Evolutionary conservation across 345 rosid species (phyloP).

Genomic region (Erysimum cheiranthoides): DNA sequence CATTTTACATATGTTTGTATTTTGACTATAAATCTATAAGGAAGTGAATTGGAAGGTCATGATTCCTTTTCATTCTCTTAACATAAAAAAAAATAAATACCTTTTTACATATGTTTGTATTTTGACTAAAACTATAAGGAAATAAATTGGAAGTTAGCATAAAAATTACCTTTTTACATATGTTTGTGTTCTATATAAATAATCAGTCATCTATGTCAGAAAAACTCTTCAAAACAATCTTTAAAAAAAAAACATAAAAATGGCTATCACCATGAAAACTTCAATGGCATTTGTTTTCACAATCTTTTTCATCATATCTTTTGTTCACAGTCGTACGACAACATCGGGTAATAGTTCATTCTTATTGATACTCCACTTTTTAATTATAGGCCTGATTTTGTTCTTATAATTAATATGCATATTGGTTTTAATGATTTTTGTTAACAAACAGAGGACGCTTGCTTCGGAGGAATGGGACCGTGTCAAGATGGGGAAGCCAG

Average conservation of each 20-base stretch:
- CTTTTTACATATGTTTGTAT: neutral
- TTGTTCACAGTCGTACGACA: constrained; percentile 5
- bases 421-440: neutral
- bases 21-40: too few relatives aligned
- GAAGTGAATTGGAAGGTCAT: too few relatives aligned
- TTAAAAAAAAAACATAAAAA: neutral
- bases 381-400: neutral
- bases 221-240: neutral
- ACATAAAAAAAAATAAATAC: too few relatives aligned
- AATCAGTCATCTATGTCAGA: neutral
- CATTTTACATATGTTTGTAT: too few relatives aligned
- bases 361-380: too few relatives aligned
- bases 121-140: neutral
- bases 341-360: neutral
- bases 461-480: too few relatives aligned
- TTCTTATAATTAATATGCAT: neutral
- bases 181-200: neutral
- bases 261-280: constrained; percentile 15
- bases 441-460: neutral
- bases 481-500: too few relatives aligned
- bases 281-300: neutral
- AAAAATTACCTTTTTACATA: neutral
- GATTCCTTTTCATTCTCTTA: too few relatives aligned
- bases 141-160: neutral
- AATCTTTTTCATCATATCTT: constrained; percentile 8